phyloP scores from a whole-genome alignment of 2,329 filamentous ascomycete species.

The Fusarium verrucosum region DNA sequence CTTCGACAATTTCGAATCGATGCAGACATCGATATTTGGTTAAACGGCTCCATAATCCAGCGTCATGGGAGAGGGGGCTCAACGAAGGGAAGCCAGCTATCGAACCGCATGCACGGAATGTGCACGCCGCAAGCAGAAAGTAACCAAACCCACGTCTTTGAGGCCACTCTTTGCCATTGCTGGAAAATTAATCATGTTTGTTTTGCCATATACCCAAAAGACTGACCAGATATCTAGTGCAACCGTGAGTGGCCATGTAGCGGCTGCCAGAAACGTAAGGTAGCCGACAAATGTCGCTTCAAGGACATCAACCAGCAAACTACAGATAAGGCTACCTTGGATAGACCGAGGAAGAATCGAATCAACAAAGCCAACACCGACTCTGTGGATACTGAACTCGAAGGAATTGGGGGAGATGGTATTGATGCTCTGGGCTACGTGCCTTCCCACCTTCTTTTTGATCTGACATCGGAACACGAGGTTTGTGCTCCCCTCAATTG shows the following conservation, averaged over 20 bases:
- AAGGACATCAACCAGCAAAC: conserved; percentile 37
- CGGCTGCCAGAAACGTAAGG: conserved; percentile 53
- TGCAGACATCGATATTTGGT: background rate
- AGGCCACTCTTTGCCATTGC: background rate
- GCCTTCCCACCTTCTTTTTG: conserved; percentile 46
- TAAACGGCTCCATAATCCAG: background rate
- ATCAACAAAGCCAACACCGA: conserved; percentile 32
- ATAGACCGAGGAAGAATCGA: conserved; percentile 39
- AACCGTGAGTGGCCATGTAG: conserved; percentile 54
- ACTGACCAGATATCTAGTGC: conserved; percentile 44
- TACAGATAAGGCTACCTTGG: conserved; percentile 37
- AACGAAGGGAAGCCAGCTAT: conserved; percentile 28
- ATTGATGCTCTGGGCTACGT: conserved; percentile 52
- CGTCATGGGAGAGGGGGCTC: conserved; percentile 27
- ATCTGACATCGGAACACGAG: conserved; percentile 40
- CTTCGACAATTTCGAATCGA: background rate
- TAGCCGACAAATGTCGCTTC: conserved; percentile 51
- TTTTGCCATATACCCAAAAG: background rate
- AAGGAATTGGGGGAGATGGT: conserved; percentile 42
- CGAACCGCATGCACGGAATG: conserved; percentile 57
- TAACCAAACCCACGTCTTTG: conserved; percentile 20
- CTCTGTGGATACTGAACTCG: conserved; percentile 34
- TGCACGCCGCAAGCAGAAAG: conserved; percentile 53
- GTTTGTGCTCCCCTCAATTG: conserved; percentile 28
- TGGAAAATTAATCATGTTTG: background rate